Base-by-base conservation (phyloP, 1,284 basidiomycete species). In the Ganoderma lingzhi region DNA sequence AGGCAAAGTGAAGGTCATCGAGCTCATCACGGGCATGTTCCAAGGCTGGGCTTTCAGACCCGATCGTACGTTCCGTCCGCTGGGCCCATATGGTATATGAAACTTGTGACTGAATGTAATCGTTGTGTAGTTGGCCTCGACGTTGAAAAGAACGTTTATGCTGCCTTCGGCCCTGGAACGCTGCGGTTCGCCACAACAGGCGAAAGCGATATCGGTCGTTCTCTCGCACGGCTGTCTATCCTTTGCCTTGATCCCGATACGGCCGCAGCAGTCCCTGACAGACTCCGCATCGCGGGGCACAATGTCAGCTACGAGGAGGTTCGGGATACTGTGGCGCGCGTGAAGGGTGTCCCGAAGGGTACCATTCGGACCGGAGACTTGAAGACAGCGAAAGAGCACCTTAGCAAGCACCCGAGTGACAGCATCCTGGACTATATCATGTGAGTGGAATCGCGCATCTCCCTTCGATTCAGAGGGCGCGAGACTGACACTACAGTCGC, bases 171-270 rank as follows among this genome's bases (percentile, higher is more conserved):
- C 45, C 61, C 73, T 14, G 48, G 70, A 14, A 70, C 66, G 35
- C 39, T 48, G 30, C 69, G 65, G n/a, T 58, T 75, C 42, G 63
- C 77, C 2, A 69, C 2, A 69, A 78, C 78, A 5, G 69, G 74
- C n/a, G 74, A 76, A 67, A 60, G 55, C 14, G 78, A 79, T 66
- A 76, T 78, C 62, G 78, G 70, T 2, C 72, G 74, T 17, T 59
- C 74, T 9, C 62, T 78, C 32, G 77, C 77, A 0, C 74, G 74
- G 60, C 74, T 79, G 30, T 62, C 77, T 2, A 67, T 78, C 51
- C 73, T 77, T 55, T 75, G 6, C 70, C 75, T 42, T 66, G n/a
- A 73, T 48, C 74, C 75, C 4, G 65, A 64, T 6, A 71, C 71
- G 3, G 69, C 74, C 0, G 60, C 70, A 19, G 69, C 55, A 10